Base-by-base conservation (phyloP, 1,139 yeast species). In the Meyerozyma elateridarum region DNA sequence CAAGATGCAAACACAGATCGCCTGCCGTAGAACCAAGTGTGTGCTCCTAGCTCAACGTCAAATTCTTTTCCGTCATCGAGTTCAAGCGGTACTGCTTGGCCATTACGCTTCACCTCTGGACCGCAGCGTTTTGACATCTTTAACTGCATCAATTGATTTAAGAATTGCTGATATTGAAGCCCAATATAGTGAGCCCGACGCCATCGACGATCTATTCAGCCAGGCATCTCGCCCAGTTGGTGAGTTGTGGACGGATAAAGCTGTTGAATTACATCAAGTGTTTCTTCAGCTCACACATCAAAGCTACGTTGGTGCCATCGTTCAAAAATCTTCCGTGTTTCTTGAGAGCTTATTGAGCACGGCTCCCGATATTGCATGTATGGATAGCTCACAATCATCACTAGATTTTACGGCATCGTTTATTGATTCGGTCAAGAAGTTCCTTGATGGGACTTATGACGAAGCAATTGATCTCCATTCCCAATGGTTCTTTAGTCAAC, bases 311-410 rank as follows among this genome's bases (percentile, higher is more conserved):
- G 27, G 27, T 5, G 2, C 12, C 11, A 18, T 24, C 12, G 27
- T 24, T 7, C 27, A 24, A 6, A 24, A 24, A 5, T 17, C 27
- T 2, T 14, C 4, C 8, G 27, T 24, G 9, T 24, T 24, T 18
- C 27, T 24, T 15, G 27, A 24, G 17, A 24, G 27, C 18, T 13
- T 24, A 18, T 18, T 24, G 11, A 15, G 27, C 11, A 13, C 27
- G 4, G 17, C 18, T 7, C 27, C 27, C 8, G 18, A 24, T n/a
- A 17, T 24, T 18, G 27, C 15, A 6, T 24, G 27, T 11, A n/a
- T 3, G 18, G 9, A 4, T 18, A 18, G 17, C 27, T 17, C 6
- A 7, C n/a, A n/a, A n/a, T n/a, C n/a, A n/a, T n/a, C n/a, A n/a
- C 8, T 8, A n/a, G 27, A 24, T 13, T 16, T 14, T 6, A 15